Base-by-base conservation (phyloP, 2,329 filamentous ascomycete species). In the Coleophoma eucalyptorum region DNA sequence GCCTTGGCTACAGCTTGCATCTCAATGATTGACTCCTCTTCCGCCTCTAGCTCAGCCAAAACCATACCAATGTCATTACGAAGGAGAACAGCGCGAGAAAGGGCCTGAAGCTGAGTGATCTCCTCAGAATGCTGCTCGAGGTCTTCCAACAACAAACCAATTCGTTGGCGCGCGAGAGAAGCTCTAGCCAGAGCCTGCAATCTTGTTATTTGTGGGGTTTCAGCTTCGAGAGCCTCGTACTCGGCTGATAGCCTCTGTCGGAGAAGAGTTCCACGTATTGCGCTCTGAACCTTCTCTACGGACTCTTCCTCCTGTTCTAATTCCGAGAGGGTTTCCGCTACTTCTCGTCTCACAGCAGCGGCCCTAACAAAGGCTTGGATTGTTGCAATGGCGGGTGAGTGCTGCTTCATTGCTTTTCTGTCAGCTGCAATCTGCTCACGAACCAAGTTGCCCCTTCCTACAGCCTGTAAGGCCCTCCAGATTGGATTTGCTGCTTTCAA, bases 1-100 rank as follows among this genome's bases (percentile, higher is more conserved):
- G 84, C 93, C 60, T 86, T 83, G 7, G 87, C 81, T 5, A 82
- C 77, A 5, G 91, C 78, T 67, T 97, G 92, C 20, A 96, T 70
- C 31, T 85, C 87, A 8, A 83, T 72, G 53, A 97, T 79, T 0
- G 77, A 75, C n/a, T 87, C 86, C 63, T 97, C 92, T 55, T 95
- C 84, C 48, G 86, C 86, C 52, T 96, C 90, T 2, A 97, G 78
- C 57, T 93, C 84, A 19, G 78, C 80, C 37, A 99, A 77, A 1
- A 90, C 73, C 42, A 83, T 79, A 16, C 88, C 90, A 46, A 97
- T 78, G 21, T 86, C 78, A 44, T 83, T 80, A 43, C 94, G 84
- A 38, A 89, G 74, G 56, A 96, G 77, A 78, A 95, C 89, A 1
- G 90, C 92, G 52, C 93, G 83, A 32, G 84, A 78, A 7, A 92